These are phyloP conservation scores for Jackrogersella multiformis DNA, from an alignment of 495 filamentous ascomycete species.

Conservation along the genomic window DNA sequence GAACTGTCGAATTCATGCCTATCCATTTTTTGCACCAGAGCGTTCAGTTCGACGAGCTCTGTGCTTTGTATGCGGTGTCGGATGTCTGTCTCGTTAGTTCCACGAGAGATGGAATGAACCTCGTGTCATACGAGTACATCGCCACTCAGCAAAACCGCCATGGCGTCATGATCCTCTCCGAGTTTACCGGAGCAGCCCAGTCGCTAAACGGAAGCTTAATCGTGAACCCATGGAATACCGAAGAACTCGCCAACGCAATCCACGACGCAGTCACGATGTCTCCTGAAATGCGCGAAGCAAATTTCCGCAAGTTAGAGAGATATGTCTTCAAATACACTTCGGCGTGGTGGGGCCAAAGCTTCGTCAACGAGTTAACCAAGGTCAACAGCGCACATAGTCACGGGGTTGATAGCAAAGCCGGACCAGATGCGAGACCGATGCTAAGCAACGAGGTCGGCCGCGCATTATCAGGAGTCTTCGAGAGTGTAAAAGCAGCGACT, in stretches of 20 bases:
- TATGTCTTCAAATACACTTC: slow-evolving; percentile 94
- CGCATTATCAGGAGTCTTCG: slow-evolving; percentile 43
- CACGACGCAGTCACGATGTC: slow-evolving; percentile 85
- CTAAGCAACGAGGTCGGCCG: slow-evolving; percentile 41
- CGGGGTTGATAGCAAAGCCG: slow-evolving; percentile 42
- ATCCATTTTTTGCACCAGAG: slow-evolving; percentile 95
- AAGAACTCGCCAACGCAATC: slow-evolving; percentile 86
- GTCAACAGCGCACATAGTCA: slow-evolving; percentile 46
- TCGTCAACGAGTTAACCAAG: slow-evolving; percentile 83
- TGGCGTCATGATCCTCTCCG: slow-evolving; percentile 90
- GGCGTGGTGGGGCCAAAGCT: slow-evolving; percentile 97
- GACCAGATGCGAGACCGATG: slow-evolving; percentile 29
- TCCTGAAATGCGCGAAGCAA: slow-evolving; percentile 81
- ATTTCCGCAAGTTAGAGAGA: slow-evolving; percentile 80
- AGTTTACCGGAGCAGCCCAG: slow-evolving; percentile 90
- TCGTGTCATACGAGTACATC: slow-evolving; percentile 96
- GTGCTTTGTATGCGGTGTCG: slow-evolving; percentile 87
- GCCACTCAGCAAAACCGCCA: slow-evolving; percentile 84
- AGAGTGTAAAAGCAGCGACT: slow-evolving; percentile 44
- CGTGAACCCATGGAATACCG: slow-evolving; percentile 92
- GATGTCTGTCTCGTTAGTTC: slow-evolving; percentile 91
- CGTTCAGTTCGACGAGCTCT: slow-evolving; percentile 87
- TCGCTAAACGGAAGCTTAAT: slow-evolving; percentile 85
- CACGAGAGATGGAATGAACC: slow-evolving; percentile 96
- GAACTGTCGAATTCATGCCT: slow-evolving; percentile 90